These are phyloP conservation scores for Paramecium sonneborni DNA, from an alignment of 73 alveolate species.

Conservation along the genomic window DNA sequence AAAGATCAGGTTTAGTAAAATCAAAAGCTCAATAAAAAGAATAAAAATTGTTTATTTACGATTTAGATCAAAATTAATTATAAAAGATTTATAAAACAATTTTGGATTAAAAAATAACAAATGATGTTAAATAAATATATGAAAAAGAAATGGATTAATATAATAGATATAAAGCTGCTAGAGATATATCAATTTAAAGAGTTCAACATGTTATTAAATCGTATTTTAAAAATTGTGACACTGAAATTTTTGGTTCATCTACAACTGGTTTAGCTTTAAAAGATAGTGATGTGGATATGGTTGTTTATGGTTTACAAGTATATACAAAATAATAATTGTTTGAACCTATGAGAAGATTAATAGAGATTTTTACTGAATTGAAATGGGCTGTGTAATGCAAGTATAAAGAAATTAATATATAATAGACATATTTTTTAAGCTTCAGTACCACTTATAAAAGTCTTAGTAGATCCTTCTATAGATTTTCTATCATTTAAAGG, in stretches of 20 bases:
- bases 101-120: slow-evolving; percentile 1
- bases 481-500: not conserved
- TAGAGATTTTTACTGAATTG: not conserved
- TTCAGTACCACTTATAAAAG: slow-evolving; percentile 32
- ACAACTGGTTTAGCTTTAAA: slow-evolving; percentile 32
- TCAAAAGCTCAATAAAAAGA: not conserved
- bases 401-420: not conserved
- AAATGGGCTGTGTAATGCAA: slow-evolving; percentile 48
- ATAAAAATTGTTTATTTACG: not conserved
- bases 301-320: not conserved
- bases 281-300: slow-evolving; percentile 54
- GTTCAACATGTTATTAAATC: not conserved
- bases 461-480: slow-evolving; percentile 35
- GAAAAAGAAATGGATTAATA: not conserved
- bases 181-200: slow-evolving; percentile 12
- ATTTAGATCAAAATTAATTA: not conserved
- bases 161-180: slow-evolving; percentile 8
- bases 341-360: slow-evolving; percentile 50
- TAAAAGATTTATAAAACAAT: not conserved
- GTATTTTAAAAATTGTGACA: not conserved
- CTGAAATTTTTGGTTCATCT: slow-evolving; percentile 45
- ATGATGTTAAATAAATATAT: slow-evolving; percentile 15
- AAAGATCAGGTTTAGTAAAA: slow-evolving; percentile 11
- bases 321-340: not conserved
- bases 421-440: slow-evolving; percentile 42